phyloP scores from a whole-genome alignment of 2,329 filamentous ascomycete genomes.

The Hysterium pulicare region DNA sequence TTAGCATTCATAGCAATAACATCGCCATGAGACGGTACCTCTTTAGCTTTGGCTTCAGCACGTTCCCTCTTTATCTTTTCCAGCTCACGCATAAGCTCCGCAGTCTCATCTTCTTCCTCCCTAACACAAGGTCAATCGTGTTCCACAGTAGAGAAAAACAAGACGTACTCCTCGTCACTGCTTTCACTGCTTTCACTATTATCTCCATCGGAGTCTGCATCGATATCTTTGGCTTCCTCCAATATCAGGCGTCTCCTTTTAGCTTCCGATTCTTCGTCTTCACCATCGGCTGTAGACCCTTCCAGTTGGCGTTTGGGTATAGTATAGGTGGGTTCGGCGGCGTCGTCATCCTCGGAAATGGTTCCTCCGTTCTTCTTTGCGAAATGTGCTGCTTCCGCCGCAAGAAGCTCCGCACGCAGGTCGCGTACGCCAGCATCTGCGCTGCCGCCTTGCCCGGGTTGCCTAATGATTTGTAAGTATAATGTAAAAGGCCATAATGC shows the following conservation, averaged over 20 bases:
- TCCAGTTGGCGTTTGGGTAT: slow-evolving; percentile 65
- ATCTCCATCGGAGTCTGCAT: slow-evolving; percentile 71
- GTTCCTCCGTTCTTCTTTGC: slow-evolving; percentile 72
- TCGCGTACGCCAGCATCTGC: slow-evolving; percentile 70
- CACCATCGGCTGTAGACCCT: slow-evolving; percentile 41
- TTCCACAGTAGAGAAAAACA: neutral
- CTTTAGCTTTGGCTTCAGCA: slow-evolving; percentile 74
- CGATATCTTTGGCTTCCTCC: slow-evolving; percentile 82
- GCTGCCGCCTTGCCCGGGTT: slow-evolving; percentile 85
- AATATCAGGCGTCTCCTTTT: slow-evolving; percentile 78
- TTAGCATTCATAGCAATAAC: slow-evolving; percentile 3
- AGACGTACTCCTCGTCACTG: slow-evolving; percentile 56
- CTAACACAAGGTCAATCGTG: slow-evolving; percentile 17
- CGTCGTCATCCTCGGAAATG: slow-evolving; percentile 48
- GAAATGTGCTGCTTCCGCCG: slow-evolving; percentile 83
- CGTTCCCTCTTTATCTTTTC: slow-evolving; percentile 90
- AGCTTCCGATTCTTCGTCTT: slow-evolving; percentile 62
- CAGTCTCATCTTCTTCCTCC: slow-evolving; percentile 72
- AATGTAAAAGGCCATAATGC: neutral
- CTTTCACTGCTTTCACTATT: slow-evolving; percentile 51
- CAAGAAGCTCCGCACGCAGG: slow-evolving; percentile 82
- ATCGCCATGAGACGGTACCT: slow-evolving; percentile 42
- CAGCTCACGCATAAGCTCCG: slow-evolving; percentile 85
- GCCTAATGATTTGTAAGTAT: slow-evolving; percentile 46
- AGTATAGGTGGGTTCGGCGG: slow-evolving; percentile 36